phyloP scores from a whole-genome alignment of 1,284 basidiomycete genomes.

The Boletus hoseneyae region DNA sequence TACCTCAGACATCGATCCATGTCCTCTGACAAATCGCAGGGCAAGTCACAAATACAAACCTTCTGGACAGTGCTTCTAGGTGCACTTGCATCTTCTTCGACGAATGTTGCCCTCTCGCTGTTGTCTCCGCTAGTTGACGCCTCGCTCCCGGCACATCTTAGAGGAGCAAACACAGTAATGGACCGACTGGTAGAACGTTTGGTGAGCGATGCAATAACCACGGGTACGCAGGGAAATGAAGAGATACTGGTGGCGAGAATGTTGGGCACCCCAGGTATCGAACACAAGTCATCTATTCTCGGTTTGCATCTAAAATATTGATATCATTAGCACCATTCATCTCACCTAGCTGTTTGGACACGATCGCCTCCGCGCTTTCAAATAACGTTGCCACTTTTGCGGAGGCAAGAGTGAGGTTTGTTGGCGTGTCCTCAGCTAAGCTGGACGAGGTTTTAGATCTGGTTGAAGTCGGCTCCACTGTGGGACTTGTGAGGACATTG shows the following conservation, averaged over 20 bases:
- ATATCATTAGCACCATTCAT: conserved; percentile 19
- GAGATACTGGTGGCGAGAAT: conserved; percentile 7
- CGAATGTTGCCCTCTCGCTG: conserved; percentile 9
- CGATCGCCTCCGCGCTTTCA: conserved; percentile 18
- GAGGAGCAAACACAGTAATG: conserved; percentile 20
- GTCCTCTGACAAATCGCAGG: conserved; percentile 7
- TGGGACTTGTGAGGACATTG: conserved; percentile 18
- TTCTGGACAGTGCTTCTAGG: conserved; percentile 24
- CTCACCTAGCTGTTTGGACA: conserved; percentile 17
- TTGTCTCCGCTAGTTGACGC: conserved; percentile 12
- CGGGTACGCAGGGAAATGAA: not conserved
- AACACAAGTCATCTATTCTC: not conserved
- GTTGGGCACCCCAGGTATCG: conserved; percentile 20
- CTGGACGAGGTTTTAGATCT: conserved; percentile 1
- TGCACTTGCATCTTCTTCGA: conserved; percentile 19
- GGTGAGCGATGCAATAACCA: conserved; percentile 9
- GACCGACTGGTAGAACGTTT: conserved; percentile 19
- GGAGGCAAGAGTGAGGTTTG: conserved; percentile 14
- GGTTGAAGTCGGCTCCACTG: conserved; percentile 1
- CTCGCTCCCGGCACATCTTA: conserved; percentile 23
- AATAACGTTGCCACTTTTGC: conserved; percentile 13
- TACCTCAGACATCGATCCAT: conserved; percentile 23
- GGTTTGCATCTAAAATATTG: not conserved
- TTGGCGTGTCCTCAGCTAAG: conserved; percentile 7
- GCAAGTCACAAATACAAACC: conserved; percentile 12